A percentile compares a stretch with the other conserved stretches of the same genome.
Conservation (phyloP, 306 rosid species). For the Dalbergia oliveri region DNA sequence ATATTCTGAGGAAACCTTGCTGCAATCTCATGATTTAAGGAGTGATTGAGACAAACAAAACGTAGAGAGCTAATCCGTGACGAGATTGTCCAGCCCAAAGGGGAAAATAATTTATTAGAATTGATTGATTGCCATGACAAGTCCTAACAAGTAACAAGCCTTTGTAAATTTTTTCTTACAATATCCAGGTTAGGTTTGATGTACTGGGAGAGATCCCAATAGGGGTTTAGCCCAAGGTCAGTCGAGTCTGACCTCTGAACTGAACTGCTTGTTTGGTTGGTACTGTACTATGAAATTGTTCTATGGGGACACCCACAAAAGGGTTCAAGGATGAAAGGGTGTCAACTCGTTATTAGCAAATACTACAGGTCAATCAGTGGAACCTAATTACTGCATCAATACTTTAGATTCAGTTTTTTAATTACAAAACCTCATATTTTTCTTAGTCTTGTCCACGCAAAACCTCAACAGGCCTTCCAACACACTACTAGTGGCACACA, state of each 20-base stretch:
- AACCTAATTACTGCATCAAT: slow-evolving; percentile 4
- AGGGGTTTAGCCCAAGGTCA: too few relatives aligned
- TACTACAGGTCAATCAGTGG: neutral
- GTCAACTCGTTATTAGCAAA: neutral
- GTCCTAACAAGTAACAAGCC: neutral
- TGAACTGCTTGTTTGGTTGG: too few relatives aligned
- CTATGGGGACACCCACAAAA: too few relatives aligned
- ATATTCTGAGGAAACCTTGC: too few relatives aligned
- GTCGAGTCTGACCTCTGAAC: too few relatives aligned
- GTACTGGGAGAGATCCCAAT: too few relatives aligned
- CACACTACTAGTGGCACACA: slow-evolving; percentile 36
- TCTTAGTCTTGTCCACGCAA: slow-evolving; percentile 29
- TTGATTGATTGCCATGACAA: neutral
- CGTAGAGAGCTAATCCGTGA: neutral
- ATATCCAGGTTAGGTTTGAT: neutral
- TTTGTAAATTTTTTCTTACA: neutral
- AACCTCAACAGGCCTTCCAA: neutral
- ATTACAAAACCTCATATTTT: slow-evolving; percentile 32
- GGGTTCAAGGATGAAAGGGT: neutral
- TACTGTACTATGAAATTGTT: too few relatives aligned
- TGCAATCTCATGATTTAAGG: too few relatives aligned
- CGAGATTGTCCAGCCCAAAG: neutral
- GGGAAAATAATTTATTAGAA: neutral
- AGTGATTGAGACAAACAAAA: too few relatives aligned
- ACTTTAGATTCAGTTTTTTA: slow-evolving; percentile 2